Evolutionary conservation across 768 basidiomycete species (phyloP).

Genomic region (Termitomyces sp.): DNA sequence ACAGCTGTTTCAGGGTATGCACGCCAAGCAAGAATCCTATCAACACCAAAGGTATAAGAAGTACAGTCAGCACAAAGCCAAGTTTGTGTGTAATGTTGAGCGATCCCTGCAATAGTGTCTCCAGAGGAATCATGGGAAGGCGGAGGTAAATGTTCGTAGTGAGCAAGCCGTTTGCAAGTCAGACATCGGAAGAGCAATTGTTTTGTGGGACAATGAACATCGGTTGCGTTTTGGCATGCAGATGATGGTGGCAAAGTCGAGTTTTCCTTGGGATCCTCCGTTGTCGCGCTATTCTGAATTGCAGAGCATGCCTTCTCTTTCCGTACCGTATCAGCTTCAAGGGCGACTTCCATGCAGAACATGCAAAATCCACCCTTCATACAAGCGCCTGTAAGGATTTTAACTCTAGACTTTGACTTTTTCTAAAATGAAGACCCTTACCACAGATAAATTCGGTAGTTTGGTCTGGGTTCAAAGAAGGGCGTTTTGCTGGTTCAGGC

Average conservation of each 20-base stretch:
- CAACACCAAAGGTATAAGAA: slow-evolving; percentile 63
- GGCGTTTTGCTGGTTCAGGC: slow-evolving; percentile 37
- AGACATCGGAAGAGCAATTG: slow-evolving; percentile 71
- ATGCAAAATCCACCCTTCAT: slow-evolving; percentile 76
- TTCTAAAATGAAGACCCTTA: slow-evolving; percentile 13
- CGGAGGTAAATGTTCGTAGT: slow-evolving; percentile 68
- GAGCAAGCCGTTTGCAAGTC: slow-evolving; percentile 76
- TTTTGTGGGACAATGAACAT: not conserved
- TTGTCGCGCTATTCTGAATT: slow-evolving; percentile 23
- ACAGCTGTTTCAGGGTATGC: slow-evolving; percentile 65
- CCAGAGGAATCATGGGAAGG: slow-evolving; percentile 33
- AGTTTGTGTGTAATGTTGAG: slow-evolving; percentile 44
- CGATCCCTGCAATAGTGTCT: slow-evolving; percentile 39
- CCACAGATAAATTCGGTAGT: slow-evolving; percentile 80
- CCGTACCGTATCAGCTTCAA: slow-evolving; percentile 32
- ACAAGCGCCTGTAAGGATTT: slow-evolving; percentile 41
- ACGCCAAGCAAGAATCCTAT: slow-evolving; percentile 91
- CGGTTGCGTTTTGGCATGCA: not conserved
- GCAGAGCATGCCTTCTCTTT: slow-evolving; percentile 1
- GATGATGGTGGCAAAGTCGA: not conserved
- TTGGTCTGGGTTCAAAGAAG: slow-evolving; percentile 42
- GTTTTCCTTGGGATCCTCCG: slow-evolving; percentile 14
- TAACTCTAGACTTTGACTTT: not conserved
- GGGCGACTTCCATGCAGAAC: slow-evolving; percentile 56
- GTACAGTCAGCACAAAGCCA: slow-evolving; percentile 80